A percentile compares a stretch with the other conserved stretches of the same genome.
These are phyloP conservation scores for Picea sitchensis DNA, from an alignment of 75 land plant genomes.

Conservation along the genomic window DNA sequence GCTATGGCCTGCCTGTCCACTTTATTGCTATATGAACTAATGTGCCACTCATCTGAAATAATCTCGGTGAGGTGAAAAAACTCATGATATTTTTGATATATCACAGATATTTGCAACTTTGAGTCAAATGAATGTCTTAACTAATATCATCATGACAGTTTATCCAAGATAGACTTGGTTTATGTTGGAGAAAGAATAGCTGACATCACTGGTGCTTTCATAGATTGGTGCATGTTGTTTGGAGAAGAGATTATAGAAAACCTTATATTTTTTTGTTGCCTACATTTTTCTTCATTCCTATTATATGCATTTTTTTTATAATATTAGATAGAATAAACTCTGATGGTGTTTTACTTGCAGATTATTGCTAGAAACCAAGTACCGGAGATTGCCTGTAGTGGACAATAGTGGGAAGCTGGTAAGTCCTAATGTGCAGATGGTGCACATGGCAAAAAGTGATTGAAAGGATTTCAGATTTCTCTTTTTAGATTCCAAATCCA, in stretches of 20 bases:
- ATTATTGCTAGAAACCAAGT: conserved; percentile 83
- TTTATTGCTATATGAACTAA: too few relatives aligned
- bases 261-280: background rate
- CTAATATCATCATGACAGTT: too few relatives aligned
- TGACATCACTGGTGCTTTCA: background rate
- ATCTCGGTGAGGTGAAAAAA: too few relatives aligned
- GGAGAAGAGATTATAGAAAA: background rate
- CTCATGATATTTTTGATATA: too few relatives aligned
- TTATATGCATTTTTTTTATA: background rate
- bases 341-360: conserved; percentile 20
- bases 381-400: conserved; percentile 91
- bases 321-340: background rate
- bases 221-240: background rate
- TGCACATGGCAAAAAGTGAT: background rate
- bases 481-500: background rate
- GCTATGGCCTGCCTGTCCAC: too few relatives aligned
- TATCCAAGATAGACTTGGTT: background rate
- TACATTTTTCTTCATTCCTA: background rate
- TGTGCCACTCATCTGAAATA: too few relatives aligned
- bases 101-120: too few relatives aligned
- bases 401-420: conserved; percentile 78
- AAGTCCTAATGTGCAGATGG: conserved; percentile 9
- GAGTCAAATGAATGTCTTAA: too few relatives aligned
- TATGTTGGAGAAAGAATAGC: background rate
- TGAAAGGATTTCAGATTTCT: background rate